phyloP scores from a whole-genome alignment of 1,284 basidiomycete species.

The Tylopilus orsonianus region DNA sequence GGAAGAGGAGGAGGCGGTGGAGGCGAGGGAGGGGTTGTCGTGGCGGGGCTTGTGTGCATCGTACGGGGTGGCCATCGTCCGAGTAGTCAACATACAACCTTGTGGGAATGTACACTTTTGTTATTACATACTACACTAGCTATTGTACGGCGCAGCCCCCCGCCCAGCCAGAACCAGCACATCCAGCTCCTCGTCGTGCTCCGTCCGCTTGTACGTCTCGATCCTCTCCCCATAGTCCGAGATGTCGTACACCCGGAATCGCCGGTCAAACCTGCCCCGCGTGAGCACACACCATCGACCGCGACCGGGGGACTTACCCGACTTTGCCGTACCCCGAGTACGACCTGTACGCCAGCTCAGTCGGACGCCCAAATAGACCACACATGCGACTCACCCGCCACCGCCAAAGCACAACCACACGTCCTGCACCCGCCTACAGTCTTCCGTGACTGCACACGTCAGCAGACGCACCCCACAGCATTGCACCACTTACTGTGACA shows the following conservation, averaged over 20 bases:
- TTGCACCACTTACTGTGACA: slow-evolving; percentile 61
- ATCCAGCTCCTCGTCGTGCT: slow-evolving; percentile 71
- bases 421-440: slow-evolving; percentile 80
- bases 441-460: slow-evolving; percentile 67
- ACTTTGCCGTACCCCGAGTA: slow-evolving; percentile 84
- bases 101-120: slow-evolving; percentile 10
- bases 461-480: slow-evolving; percentile 8
- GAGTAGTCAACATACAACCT: background rate
- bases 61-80: slow-evolving; percentile 24
- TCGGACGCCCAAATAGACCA: slow-evolving; percentile 1
- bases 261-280: slow-evolving; percentile 71
- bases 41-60: slow-evolving; percentile 43
- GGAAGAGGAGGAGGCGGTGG: slow-evolving; percentile 39
- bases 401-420: slow-evolving; percentile 97
- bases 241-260: slow-evolving; percentile 84
- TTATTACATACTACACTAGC: background rate
- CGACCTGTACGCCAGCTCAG: slow-evolving; percentile 44
- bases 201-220: slow-evolving; percentile 85
- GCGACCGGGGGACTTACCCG: slow-evolving; percentile 45
- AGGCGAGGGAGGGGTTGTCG: slow-evolving; percentile 47
- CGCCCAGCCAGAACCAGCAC: slow-evolving; percentile 58
- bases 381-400: slow-evolving; percentile 59
- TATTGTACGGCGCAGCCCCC: slow-evolving; percentile 40
- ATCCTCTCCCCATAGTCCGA: slow-evolving; percentile 89
- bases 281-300: background rate